Conservation (phyloP, 2,329 filamentous ascomycete genomes). For the Ciborinia camelliae region DNA sequence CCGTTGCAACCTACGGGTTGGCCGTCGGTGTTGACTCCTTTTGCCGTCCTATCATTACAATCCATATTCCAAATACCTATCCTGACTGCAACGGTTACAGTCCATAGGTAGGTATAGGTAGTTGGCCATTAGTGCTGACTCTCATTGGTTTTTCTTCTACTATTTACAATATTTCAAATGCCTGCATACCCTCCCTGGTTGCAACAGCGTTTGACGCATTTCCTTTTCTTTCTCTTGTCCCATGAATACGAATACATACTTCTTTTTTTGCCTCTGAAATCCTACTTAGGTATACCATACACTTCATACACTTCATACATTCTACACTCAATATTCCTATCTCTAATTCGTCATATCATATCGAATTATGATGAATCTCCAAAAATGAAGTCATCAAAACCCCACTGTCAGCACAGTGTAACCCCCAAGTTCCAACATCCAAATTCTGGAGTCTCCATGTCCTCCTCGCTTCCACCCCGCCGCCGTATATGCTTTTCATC, state of each 20-base stretch:
- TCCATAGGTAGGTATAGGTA: too few relatives aligned
- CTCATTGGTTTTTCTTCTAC: too few relatives aligned
- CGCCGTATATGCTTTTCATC: constrained; percentile 4
- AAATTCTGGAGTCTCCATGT: constrained; percentile 12
- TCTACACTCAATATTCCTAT: too few relatives aligned
- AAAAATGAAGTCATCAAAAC: constrained; percentile 2
- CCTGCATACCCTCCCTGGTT: too few relatives aligned
- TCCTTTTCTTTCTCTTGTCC: not conserved
- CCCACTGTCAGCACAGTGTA: not conserved
- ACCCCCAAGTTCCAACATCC: not conserved
- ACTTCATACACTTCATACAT: too few relatives aligned
- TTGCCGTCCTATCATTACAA: not conserved
- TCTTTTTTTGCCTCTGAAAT: not conserved
- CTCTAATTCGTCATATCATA: too few relatives aligned
- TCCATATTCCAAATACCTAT: too few relatives aligned
- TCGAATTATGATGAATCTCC: not conserved
- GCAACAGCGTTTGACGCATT: not conserved
- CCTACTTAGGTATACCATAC: not conserved
- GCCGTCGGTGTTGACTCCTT: not conserved
- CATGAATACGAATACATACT: too few relatives aligned
- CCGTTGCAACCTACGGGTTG: not conserved
- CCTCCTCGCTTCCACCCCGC: not conserved
- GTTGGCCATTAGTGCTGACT: too few relatives aligned
- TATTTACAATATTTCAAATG: too few relatives aligned
- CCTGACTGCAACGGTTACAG: too few relatives aligned